Percentiles rank a stretch among this genome's conserved stretches.
phyloP scores from a whole-genome alignment of 768 basidiomycete genomes.

The Rhizopogon vinicolor region DNA sequence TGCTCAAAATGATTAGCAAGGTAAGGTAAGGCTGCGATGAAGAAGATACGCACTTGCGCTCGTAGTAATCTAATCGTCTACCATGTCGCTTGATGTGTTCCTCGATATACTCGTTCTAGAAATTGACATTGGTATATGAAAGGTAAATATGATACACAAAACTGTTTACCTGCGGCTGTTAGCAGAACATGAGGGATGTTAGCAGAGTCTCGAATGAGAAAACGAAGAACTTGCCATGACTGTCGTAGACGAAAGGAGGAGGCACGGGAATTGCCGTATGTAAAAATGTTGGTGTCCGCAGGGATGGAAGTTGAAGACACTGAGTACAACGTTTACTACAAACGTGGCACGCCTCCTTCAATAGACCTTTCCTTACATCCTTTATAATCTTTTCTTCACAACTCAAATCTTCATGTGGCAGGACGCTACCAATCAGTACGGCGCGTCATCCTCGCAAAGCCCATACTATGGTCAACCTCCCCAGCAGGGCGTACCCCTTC shows the following conservation, averaged over 20 bases:
- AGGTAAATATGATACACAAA: neutral
- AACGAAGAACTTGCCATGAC: slow-evolving; percentile 22
- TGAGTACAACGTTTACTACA: slow-evolving; percentile 6
- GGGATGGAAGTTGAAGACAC: too few relatives aligned
- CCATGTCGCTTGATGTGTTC: slow-evolving; percentile 98
- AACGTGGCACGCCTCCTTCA: neutral
- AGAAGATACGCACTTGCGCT: slow-evolving; percentile 69
- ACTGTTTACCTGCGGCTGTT: slow-evolving; percentile 60
- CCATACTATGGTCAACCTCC: slow-evolving; percentile 47
- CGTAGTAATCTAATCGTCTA: slow-evolving; percentile 91
- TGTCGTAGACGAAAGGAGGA: slow-evolving; percentile 2
- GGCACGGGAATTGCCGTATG: slow-evolving; percentile 23
- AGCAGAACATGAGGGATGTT: slow-evolving; percentile 4
- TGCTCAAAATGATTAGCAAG: neutral
- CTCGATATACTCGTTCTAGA: slow-evolving; percentile 98
- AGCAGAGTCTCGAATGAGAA: neutral
- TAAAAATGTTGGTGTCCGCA: neutral
- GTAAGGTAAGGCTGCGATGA: neutral
- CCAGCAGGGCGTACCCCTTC: slow-evolving; percentile 57
- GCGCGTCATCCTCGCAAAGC: slow-evolving; percentile 48
- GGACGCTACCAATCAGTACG: slow-evolving; percentile 56
- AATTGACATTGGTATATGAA: slow-evolving; percentile 3
- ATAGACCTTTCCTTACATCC: neutral
- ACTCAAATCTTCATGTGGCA: slow-evolving; percentile 60
- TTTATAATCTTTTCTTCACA: neutral